phyloP scores from a whole-genome alignment of 78 protist species.

The Dictyostelium capitatum region DNA sequence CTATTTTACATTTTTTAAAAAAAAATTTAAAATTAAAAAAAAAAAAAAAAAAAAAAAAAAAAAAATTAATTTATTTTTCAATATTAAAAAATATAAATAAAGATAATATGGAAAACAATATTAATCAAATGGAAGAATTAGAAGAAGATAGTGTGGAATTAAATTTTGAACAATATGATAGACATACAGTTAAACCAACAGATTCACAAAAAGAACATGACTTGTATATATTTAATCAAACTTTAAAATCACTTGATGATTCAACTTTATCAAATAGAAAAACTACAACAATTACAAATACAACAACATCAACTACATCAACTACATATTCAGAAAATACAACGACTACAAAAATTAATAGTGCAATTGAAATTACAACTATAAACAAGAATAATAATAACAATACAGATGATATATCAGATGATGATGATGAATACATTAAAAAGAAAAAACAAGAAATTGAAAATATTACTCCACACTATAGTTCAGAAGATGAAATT shows the following conservation, averaged over 20 bases:
- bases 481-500: constrained; percentile 54
- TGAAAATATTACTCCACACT: constrained; percentile 31
- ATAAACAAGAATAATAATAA: background rate
- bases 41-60: too few relatives aligned
- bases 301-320: background rate
- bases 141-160: background rate
- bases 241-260: background rate
- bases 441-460: constrained; percentile 16
- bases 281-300: background rate
- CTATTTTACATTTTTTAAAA: too few relatives aligned
- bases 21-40: too few relatives aligned
- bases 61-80: too few relatives aligned
- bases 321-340: background rate
- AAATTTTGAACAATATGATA: constrained; percentile 6
- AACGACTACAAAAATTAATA: background rate
- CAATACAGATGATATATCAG: background rate
- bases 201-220: background rate
- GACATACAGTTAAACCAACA: background rate
- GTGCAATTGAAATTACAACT: background rate
- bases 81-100: too few relatives aligned
- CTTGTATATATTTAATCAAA: background rate
- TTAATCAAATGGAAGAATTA: background rate
- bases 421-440: constrained; percentile 48
- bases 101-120: background rate
- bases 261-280: background rate